A percentile compares a stretch with the other conserved stretches of the same genome.
Conservation (phyloP, 805 yeast genomes). For the Saccharomycopsis amapae region DNA sequence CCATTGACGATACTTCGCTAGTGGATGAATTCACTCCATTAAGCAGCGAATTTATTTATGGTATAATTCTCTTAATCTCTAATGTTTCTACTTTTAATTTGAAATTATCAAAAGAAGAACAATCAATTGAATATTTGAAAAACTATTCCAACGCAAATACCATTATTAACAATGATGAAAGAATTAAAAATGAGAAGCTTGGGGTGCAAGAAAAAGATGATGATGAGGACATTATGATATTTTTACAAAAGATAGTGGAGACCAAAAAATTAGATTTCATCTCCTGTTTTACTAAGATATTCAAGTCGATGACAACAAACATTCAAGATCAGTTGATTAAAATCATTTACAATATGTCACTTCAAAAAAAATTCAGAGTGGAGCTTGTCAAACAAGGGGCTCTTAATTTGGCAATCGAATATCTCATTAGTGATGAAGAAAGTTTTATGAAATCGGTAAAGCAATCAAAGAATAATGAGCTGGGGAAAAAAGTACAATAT, state of each 20-base stretch:
- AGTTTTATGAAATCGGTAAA: conserved; percentile 24
- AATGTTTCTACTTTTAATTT: conserved; percentile 33
- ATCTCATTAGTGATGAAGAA: conserved; percentile 31
- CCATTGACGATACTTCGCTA: conserved; percentile 12
- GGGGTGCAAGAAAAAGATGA: conserved; percentile 11
- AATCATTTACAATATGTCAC: conserved; percentile 33
- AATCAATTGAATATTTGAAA: conserved; percentile 33
- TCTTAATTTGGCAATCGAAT: conserved; percentile 33
- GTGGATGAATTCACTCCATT: conserved; percentile 1
- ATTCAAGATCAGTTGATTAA: conserved; percentile 28
- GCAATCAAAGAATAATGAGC: conserved; percentile 23
- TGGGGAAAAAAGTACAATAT: not conserved
- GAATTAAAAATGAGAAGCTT: conserved; percentile 8
- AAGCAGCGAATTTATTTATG: conserved; percentile 28
- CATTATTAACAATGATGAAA: conserved; percentile 22
- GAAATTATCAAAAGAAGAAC: conserved; percentile 29
- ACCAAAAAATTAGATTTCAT: conserved; percentile 5
- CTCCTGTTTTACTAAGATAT: conserved; percentile 20
- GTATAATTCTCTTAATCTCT: conserved; percentile 35
- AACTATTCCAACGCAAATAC: conserved; percentile 31
- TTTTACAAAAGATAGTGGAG: conserved; percentile 23
- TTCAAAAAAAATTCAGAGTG: conserved; percentile 26
- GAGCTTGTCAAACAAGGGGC: conserved; percentile 43
- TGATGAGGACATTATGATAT: conserved; percentile 23
- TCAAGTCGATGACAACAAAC: conserved; percentile 22